Base-by-base conservation (phyloP, 306 rosid genomes). In the Lathyrus oleraceus region DNA sequence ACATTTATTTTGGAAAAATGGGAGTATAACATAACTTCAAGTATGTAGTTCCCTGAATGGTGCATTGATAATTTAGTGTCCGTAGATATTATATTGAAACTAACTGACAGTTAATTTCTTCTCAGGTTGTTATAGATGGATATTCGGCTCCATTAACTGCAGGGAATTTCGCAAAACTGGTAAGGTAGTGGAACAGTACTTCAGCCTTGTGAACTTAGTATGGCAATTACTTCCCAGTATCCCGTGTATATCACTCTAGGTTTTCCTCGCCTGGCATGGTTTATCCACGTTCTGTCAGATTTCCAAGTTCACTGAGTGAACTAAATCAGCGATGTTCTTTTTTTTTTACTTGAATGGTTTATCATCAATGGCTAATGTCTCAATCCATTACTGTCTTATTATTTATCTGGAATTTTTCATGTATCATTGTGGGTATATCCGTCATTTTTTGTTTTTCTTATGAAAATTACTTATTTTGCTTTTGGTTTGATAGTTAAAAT, bases 141-240 rank as follows among this genome's bases (percentile, higher is more conserved):
- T 93, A 82, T 73, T 90, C 98, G 76, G 87, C 98, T 67, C 98
- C 98, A 58, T 77, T 90, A 72, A 90, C 98, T 11, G 85, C 94
- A 1, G 97, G 98, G 64, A 93, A 90, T 80, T 90, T 93, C 0
- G 88, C 94, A 78, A 93, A 93, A 87, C 94, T 87, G 98, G 98
- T 93, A 90, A 93, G 97, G 94, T 86, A 89, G 88, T 88, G 85
- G 77, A 85, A 76, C 85, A 78, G 72, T 69, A 53, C 79, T 80
- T 79, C 45, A 73, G 68, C 83, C 73, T 78, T 65, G 10, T 73
- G 47, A 65, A 43, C 70, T 71, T 68, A 28, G 17, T 10, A 54
- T 82, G 47, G 19, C 43, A 45, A 36, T 53, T 83, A 45, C 36
- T 67, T 77, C 10, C 10, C 57, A 13, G 32, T 15, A 48, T 17